Evolutionary conservation across 805 yeast species (phyloP).

Genomic region (Ogataea dorogensis): DNA sequence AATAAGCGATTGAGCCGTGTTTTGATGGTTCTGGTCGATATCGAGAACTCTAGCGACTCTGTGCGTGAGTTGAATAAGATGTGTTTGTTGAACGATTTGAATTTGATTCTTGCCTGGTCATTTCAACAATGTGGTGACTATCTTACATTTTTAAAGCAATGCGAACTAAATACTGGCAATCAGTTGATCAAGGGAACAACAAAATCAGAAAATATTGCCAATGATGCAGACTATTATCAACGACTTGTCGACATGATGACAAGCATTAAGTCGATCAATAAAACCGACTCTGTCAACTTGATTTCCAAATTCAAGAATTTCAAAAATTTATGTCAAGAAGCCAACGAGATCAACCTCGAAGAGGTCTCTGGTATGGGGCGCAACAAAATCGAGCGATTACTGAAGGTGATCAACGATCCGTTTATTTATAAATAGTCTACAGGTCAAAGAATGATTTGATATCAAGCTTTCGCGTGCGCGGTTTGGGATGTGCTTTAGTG

Average conservation of each 20-base stretch:
- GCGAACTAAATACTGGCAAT: slow-evolving; percentile 32
- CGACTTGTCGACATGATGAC: slow-evolving; percentile 46
- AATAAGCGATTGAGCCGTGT: slow-evolving; percentile 38
- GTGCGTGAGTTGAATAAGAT: slow-evolving; percentile 46
- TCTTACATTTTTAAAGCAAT: slow-evolving; percentile 33
- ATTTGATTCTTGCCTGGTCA: slow-evolving; percentile 52
- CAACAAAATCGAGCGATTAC: slow-evolving; percentile 41
- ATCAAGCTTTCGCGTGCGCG: slow-evolving; percentile 11
- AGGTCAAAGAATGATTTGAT: slow-evolving; percentile 23
- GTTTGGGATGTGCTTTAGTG: slow-evolving; percentile 8
- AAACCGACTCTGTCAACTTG: slow-evolving; percentile 52
- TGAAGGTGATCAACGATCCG: slow-evolving; percentile 45
- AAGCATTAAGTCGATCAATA: slow-evolving; percentile 45
- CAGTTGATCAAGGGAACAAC: slow-evolving; percentile 40
- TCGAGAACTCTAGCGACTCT: slow-evolving; percentile 52
- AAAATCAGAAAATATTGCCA: slow-evolving; percentile 30
- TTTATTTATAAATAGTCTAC: slow-evolving; percentile 43
- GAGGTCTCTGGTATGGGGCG: slow-evolving; percentile 51
- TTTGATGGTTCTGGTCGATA: slow-evolving; percentile 62
- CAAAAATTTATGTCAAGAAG: slow-evolving; percentile 39
- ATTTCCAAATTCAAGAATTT: slow-evolving; percentile 49
- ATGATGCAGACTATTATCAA: slow-evolving; percentile 41
- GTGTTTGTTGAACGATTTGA: slow-evolving; percentile 48
- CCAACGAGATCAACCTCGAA: slow-evolving; percentile 28
- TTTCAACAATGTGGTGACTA: slow-evolving; percentile 54